Conservation (phyloP, 2,329 filamentous ascomycete species). For the Alternaria brassicicola region DNA sequence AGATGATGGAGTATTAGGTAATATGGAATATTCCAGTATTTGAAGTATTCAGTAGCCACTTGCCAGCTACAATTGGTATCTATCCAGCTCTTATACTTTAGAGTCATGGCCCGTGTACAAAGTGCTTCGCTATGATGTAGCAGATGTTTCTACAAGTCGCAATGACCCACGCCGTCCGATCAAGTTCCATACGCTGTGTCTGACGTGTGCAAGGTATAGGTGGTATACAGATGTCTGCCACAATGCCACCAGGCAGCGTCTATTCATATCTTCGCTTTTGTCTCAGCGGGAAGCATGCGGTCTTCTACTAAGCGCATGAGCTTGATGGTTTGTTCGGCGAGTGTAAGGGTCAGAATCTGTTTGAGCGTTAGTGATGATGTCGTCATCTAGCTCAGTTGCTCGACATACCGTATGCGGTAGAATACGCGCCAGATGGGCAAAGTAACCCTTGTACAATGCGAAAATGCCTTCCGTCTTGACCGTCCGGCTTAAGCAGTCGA, state of each 20-base stretch:
- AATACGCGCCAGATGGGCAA: slow-evolving; percentile 92
- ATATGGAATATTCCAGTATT: not conserved
- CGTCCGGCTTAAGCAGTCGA: slow-evolving; percentile 91
- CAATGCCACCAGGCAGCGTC: not conserved
- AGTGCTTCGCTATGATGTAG: not conserved
- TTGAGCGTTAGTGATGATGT: slow-evolving; percentile 22
- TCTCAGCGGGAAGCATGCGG: slow-evolving; percentile 56
- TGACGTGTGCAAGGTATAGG: not conserved
- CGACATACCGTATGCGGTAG: slow-evolving; percentile 79
- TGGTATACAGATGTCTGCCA: not conserved
- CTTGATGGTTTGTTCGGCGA: slow-evolving; percentile 98
- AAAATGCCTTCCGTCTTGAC: slow-evolving; percentile 88
- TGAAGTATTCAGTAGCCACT: not conserved
- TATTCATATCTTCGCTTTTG: slow-evolving; percentile 55
- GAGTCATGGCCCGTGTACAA: too few relatives aligned
- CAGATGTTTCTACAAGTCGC: not conserved
- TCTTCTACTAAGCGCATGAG: slow-evolving; percentile 80
- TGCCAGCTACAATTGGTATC: not conserved
- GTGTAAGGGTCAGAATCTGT: slow-evolving; percentile 82
- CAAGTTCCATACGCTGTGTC: not conserved
- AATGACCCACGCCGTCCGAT: not conserved
- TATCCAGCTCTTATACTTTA: not conserved
- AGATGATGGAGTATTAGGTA: too few relatives aligned
- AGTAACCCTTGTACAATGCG: slow-evolving; percentile 97
- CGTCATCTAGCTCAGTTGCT: not conserved